These are phyloP conservation scores for Calocybe gangraenosa DNA, from an alignment of 768 basidiomycete genomes.

Conservation along the genomic window DNA sequence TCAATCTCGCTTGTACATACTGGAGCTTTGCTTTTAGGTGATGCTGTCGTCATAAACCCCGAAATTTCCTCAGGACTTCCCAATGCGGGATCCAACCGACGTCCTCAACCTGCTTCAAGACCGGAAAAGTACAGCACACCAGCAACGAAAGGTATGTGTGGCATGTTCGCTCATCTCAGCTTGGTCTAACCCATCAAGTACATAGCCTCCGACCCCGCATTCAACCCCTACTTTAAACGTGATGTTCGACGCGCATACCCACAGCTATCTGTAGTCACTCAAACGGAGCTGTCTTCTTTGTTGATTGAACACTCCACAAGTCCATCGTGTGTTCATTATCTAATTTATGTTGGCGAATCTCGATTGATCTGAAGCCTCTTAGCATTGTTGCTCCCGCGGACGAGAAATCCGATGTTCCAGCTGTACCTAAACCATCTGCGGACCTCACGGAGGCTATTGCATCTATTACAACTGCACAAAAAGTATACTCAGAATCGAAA, in stretches of 20 bases:
- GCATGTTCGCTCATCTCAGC: background rate
- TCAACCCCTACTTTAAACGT: slow-evolving; percentile 95
- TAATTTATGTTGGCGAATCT: background rate
- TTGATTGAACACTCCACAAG: slow-evolving; percentile 74
- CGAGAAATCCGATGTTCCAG: slow-evolving; percentile 41
- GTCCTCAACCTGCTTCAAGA: slow-evolving; percentile 85
- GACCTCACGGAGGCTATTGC: slow-evolving; percentile 74
- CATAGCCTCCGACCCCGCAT: slow-evolving; percentile 79
- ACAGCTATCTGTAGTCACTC: slow-evolving; percentile 86
- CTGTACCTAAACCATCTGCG: slow-evolving; percentile 36
- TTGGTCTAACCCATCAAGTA: background rate
- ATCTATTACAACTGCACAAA: slow-evolving; percentile 50
- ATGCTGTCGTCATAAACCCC: slow-evolving; percentile 80
- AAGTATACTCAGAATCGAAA: slow-evolving; percentile 56
- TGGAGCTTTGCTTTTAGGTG: slow-evolving; percentile 45
- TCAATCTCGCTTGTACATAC: background rate
- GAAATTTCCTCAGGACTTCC: slow-evolving; percentile 91
- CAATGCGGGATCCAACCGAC: slow-evolving; percentile 64
- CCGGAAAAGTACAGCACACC: slow-evolving; percentile 85
- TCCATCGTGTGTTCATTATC: slow-evolving; percentile 49
- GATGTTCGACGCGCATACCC: slow-evolving; percentile 92
- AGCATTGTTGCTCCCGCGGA: slow-evolving; percentile 55
- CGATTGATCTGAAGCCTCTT: background rate
- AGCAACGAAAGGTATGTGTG: slow-evolving; percentile 70
- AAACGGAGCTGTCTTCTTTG: slow-evolving; percentile 73